Percentiles rank a stretch among this genome's conserved stretches.
Evolutionary conservation across 805 yeast genomes (phyloP).

Genomic region (Zygotorulaspora danielsina): DNA sequence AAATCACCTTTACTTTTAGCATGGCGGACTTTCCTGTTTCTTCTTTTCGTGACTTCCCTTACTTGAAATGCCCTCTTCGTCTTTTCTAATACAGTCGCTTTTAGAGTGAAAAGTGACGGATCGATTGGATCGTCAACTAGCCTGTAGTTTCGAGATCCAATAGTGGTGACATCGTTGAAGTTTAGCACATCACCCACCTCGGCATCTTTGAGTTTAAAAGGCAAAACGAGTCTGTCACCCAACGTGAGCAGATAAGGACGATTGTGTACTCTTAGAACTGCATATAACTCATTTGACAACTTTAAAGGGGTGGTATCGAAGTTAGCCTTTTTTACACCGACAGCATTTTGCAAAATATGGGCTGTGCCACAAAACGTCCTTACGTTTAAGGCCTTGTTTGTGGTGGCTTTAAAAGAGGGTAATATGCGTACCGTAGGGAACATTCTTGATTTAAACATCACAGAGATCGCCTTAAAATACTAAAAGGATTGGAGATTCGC

Average conservation of each 20-base stretch:
- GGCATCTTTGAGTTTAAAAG: conserved; percentile 71
- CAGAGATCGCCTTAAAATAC: too few species aligned
- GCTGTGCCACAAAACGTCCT: conserved; percentile 3
- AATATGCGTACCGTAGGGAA: neutral
- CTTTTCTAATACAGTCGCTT: conserved; percentile 81
- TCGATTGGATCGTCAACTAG: conserved; percentile 53
- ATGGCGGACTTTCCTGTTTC: conserved; percentile 71
- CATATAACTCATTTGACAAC: conserved; percentile 68
- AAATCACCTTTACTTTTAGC: conserved; percentile 62
- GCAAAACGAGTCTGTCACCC: conserved; percentile 81
- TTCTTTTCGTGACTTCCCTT: conserved; percentile 71
- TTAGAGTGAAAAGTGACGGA: conserved; percentile 51
- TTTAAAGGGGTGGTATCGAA: conserved; percentile 58
- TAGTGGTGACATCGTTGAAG: conserved; percentile 68
- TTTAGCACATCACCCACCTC: conserved; percentile 78
- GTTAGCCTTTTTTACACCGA: neutral
- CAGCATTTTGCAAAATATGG: conserved; percentile 4
- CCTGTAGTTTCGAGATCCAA: conserved; percentile 84
- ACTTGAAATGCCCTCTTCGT: conserved; percentile 74
- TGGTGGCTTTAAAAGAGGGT: neutral
- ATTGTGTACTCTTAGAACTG: conserved; percentile 74
- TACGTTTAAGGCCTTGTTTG: neutral
- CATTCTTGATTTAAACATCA: neutral
- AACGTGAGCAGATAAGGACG: conserved; percentile 84
- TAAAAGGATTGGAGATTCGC: too few species aligned